Evolutionary conservation across 768 basidiomycete species (phyloP).

Genomic region (Lentinula detonsa): DNA sequence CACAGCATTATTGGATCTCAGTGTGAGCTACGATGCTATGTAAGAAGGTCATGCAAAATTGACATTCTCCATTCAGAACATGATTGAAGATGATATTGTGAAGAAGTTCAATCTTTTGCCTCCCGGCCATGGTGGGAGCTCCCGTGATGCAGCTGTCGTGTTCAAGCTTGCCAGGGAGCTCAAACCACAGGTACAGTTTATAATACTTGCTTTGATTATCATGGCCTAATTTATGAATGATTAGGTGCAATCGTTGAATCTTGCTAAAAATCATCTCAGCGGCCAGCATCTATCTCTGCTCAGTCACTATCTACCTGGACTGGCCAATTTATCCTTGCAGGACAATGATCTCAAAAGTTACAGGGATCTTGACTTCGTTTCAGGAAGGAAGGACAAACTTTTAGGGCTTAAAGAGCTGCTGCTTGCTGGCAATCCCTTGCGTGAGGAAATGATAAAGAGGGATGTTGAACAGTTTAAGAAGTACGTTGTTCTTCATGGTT

Average conservation of each 20-base stretch:
- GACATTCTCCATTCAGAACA: slow-evolving; percentile 42
- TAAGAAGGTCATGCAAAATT: slow-evolving; percentile 11
- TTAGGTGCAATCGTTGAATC: slow-evolving; percentile 75
- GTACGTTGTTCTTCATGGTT: slow-evolving; percentile 30
- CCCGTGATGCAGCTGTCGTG: slow-evolving; percentile 72
- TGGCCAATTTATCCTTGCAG: slow-evolving; percentile 76
- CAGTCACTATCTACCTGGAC: slow-evolving; percentile 68
- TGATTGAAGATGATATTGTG: slow-evolving; percentile 73
- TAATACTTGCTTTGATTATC: slow-evolving; percentile 6
- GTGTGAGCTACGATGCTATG: slow-evolving; percentile 44
- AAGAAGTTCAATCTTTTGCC: slow-evolving; percentile 64
- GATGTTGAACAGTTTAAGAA: slow-evolving; percentile 60
- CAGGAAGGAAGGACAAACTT: slow-evolving; percentile 52
- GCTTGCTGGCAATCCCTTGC: slow-evolving; percentile 70
- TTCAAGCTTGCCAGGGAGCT: slow-evolving; percentile 83
- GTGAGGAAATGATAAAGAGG: slow-evolving; percentile 50
- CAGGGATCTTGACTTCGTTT: slow-evolving; percentile 66
- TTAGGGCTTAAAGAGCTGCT: slow-evolving; percentile 66
- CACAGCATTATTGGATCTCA: slow-evolving; percentile 69
- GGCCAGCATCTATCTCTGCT: slow-evolving; percentile 58
- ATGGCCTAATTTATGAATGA: slow-evolving; percentile 7
- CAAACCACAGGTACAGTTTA: slow-evolving; percentile 55
- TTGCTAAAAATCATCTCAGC: slow-evolving; percentile 66
- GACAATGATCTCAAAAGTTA: slow-evolving; percentile 66
- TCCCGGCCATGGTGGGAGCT: slow-evolving; percentile 64